Percentiles rank a stretch among this genome's conserved stretches.
phyloP scores from a whole-genome alignment of 1,284 basidiomycete species.

The Ustilago hordei region DNA sequence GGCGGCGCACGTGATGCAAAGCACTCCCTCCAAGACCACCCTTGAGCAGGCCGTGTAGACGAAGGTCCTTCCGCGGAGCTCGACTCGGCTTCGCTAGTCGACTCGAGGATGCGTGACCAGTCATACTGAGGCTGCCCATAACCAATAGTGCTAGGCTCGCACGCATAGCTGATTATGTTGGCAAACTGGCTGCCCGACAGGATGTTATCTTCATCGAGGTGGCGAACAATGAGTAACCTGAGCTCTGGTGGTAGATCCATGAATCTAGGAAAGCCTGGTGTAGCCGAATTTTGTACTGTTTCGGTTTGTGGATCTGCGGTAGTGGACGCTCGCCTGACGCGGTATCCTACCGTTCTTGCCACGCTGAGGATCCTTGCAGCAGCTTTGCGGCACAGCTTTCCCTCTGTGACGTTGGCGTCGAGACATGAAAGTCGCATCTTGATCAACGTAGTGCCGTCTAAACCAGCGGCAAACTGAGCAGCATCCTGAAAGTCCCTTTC shows the following conservation, averaged over 20 bases:
- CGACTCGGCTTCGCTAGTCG: neutral
- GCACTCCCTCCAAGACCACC: conserved; percentile 39
- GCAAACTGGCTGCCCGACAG: conserved; percentile 31
- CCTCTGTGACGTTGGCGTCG: neutral
- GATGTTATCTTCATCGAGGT: conserved; percentile 13
- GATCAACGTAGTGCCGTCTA: conserved; percentile 4
- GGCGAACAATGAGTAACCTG: conserved; percentile 26
- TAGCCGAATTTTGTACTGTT: neutral
- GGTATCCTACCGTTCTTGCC: conserved; percentile 31
- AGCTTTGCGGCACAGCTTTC: conserved; percentile 1
- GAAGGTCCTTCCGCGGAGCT: neutral
- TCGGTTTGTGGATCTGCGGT: neutral
- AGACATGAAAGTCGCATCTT: neutral
- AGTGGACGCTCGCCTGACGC: neutral
- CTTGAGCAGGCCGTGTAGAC: conserved; percentile 19
- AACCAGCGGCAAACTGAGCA: conserved; percentile 12
- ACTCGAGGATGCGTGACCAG: conserved; percentile 10
- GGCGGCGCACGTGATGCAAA: conserved; percentile 26
- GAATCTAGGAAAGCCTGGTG: conserved; percentile 17
- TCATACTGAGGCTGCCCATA: conserved; percentile 26
- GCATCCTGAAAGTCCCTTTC: conserved; percentile 34
- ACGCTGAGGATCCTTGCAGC: conserved; percentile 15
- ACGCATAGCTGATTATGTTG: conserved; percentile 40
- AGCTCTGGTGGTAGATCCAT: conserved; percentile 39
- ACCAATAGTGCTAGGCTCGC: conserved; percentile 42